Evolutionary conservation across 2,329 filamentous ascomycete species (phyloP).

Genomic region (Neofusicoccum ribis): DNA sequence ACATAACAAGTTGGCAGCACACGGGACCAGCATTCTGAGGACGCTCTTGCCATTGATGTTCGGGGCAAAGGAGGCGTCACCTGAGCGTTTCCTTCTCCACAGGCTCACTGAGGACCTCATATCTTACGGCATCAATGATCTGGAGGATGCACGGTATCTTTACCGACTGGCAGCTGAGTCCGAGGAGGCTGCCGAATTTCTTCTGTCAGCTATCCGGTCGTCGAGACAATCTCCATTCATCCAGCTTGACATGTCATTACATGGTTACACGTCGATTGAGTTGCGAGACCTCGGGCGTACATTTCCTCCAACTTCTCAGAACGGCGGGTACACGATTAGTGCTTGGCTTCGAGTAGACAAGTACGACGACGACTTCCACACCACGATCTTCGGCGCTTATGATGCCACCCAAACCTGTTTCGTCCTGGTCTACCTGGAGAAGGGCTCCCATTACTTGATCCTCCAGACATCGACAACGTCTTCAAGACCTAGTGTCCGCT

Average conservation of each 20-base stretch:
- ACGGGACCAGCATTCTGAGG: conserved; percentile 38
- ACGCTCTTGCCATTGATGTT: conserved; percentile 37
- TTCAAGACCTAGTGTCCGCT: conserved; percentile 83
- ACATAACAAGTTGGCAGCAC: conserved; percentile 39
- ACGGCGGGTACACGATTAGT: conserved; percentile 82
- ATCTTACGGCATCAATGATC: conserved; percentile 71
- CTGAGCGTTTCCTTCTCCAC: conserved; percentile 50
- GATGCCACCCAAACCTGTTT: conserved; percentile 92
- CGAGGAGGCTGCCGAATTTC: conserved; percentile 63
- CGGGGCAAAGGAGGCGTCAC: not conserved
- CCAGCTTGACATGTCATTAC: conserved; percentile 86
- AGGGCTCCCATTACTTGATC: conserved; percentile 90
- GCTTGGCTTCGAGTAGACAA: conserved; percentile 86
- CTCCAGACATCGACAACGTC: conserved; percentile 92
- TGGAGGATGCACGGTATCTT: conserved; percentile 82
- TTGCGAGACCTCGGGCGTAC: conserved; percentile 78
- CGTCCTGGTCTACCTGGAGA: conserved; percentile 88
- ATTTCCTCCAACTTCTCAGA: conserved; percentile 77
- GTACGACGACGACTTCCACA: conserved; percentile 83
- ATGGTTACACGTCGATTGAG: conserved; percentile 89
- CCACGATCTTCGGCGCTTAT: conserved; percentile 93
- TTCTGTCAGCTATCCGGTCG: conserved; percentile 70
- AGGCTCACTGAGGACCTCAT: conserved; percentile 70
- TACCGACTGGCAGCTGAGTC: conserved; percentile 58
- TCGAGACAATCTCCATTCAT: conserved; percentile 82